Evolutionary conservation across 352 stramenopile genomes (phyloP), one percentile per base, ranked within the genome.

Genomic region (Globisporangium acanthophoron): DNA sequence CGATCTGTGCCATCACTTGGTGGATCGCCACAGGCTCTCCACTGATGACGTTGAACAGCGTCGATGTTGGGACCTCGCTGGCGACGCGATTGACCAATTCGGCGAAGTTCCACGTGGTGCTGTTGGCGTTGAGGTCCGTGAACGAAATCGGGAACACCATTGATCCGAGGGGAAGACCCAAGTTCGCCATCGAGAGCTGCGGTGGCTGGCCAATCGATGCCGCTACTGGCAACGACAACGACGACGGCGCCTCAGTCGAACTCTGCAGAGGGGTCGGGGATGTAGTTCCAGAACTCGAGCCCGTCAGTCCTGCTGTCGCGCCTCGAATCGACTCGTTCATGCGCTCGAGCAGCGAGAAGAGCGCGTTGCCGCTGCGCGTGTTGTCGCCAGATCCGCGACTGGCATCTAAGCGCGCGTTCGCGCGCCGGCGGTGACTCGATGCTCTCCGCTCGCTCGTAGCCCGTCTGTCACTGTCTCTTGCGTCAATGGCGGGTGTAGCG

Each of bases 51-150:
- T 76, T 76, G 48, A 86, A 88, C 3, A 88, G 54, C 15, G 75
- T 76, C 18, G 71, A 69, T 3, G 75, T 69, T 0, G 80, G 66
- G 13, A 90, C 49, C 21, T 85, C 74, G 53, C 56, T 66, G 8
- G 68, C 65, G 11, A 90, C 29, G 9, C 74, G 76, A 24, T 61
- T 79, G 27, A 79, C 51, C 64, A 88, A 73, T 20, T 78, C 76
- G 2, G 69, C 72, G 37, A 90, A 71, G 48, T 88, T 82, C 80
- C 80, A 90, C 31, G 70, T 79, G 11, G 61, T 70, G 52, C 73
- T 67, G n/a, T 62, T 71, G 5, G 67, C 59, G 21, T 70, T 74
- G 1, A 79, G 54, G 49, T 69, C 73, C 1, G 73, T 62, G 33
- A 85, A 57, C 5, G 69, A 77, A 31, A 85, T 81, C 3, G 76